Evolutionary conservation across 352 stramenopile species (phyloP).

Genomic region (Elongisporangium anandrum): DNA sequence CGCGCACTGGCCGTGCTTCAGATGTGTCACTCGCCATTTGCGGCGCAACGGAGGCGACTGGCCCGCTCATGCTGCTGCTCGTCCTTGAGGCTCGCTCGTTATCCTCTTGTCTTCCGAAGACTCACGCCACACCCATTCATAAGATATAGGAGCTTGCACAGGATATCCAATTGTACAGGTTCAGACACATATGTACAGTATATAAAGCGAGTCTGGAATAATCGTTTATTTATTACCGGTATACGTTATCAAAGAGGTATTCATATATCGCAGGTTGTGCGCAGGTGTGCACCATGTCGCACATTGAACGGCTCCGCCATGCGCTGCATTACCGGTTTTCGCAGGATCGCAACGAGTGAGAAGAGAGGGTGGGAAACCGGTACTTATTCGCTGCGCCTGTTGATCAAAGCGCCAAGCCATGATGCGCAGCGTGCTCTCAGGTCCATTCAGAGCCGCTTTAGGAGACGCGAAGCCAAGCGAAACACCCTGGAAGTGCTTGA

Average conservation of each 20-base stretch:
- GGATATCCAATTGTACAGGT: constrained; percentile 1
- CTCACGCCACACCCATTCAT: neutral
- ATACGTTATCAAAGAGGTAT: neutral
- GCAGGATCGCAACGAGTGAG: constrained; percentile 1
- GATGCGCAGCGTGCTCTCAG: constrained; percentile 3
- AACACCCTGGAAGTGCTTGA: constrained; percentile 11
- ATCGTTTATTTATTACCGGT: neutral
- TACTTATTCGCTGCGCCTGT: neutral
- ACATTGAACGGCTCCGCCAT: constrained; percentile 6
- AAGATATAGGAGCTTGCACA: neutral
- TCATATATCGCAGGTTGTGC: neutral
- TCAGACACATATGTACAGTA: neutral
- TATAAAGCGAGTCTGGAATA: neutral
- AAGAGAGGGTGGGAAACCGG: neutral
- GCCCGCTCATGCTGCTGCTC: neutral
- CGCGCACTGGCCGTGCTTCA: constrained; percentile 36
- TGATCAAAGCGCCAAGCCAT: neutral
- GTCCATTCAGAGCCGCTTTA: constrained; percentile 1
- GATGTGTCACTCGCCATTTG: constrained; percentile 5
- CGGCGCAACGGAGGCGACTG: constrained; percentile 1
- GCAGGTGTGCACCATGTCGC: constrained; percentile 27
- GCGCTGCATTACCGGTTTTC: neutral
- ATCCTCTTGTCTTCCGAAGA: constrained; percentile 9
- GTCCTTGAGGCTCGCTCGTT: constrained; percentile 1
- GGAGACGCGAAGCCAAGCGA: neutral